Percentiles rank a stretch among this genome's conserved stretches.
phyloP scores from a whole-genome alignment of 2,329 filamentous ascomycete genomes.

The Hymenoscyphus salicellus region DNA sequence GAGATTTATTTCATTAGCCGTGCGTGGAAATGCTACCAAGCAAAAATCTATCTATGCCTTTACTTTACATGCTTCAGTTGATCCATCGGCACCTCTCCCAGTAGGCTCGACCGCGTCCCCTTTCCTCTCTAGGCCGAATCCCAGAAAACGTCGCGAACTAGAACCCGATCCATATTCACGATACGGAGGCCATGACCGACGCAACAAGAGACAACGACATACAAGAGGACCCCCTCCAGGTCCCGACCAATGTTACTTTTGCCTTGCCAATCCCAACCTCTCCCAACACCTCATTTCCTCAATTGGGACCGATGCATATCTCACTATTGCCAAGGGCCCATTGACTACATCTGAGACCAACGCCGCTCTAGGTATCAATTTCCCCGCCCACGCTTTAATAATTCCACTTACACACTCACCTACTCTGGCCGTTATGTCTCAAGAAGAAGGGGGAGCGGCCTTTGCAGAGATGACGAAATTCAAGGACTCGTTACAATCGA shows the following conservation, averaged over 20 bases:
- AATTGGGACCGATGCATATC: slow-evolving; percentile 81
- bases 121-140: slow-evolving; percentile 51
- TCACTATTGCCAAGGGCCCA: slow-evolving; percentile 90
- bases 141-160: slow-evolving; percentile 55
- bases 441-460: slow-evolving; percentile 55
- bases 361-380: slow-evolving; percentile 59
- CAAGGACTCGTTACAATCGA: slow-evolving; percentile 70
- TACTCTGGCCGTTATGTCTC: slow-evolving; percentile 65
- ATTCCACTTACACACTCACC: slow-evolving; percentile 82
- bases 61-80: slow-evolving; percentile 61
- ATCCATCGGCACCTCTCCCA: slow-evolving; percentile 60
- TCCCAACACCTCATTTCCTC: slow-evolving; percentile 85
- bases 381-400: slow-evolving; percentile 85
- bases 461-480: slow-evolving; percentile 82
- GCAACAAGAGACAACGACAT: slow-evolving; percentile 46
- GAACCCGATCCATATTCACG: slow-evolving; percentile 51
- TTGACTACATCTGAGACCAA: slow-evolving; percentile 72
- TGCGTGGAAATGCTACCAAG: slow-evolving; percentile 71
- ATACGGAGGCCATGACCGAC: slow-evolving; percentile 47
- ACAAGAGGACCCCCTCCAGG: slow-evolving; percentile 58
- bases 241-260: slow-evolving; percentile 89
- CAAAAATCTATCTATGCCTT: slow-evolving; percentile 82
- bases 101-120: slow-evolving; percentile 73
- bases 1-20: slow-evolving; percentile 84
- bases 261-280: slow-evolving; percentile 79